These are phyloP conservation scores for Mrakiaceae sp. DNA, from an alignment of 1,284 basidiomycete species.

Conservation along the genomic window DNA sequence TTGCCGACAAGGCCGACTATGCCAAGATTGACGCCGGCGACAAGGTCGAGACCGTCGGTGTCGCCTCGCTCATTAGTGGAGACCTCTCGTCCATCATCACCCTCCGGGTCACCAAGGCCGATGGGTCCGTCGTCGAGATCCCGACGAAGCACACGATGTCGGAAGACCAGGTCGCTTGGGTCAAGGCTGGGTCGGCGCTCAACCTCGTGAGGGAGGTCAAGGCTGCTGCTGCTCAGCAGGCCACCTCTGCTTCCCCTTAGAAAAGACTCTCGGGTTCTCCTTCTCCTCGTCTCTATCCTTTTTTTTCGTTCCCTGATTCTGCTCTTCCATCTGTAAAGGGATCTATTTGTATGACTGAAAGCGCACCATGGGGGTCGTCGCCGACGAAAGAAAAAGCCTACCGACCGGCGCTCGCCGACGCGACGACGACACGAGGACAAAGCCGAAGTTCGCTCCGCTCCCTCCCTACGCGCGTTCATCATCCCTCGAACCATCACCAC, in stretches of 20 bases:
- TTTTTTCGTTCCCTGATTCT: too few relatives aligned
- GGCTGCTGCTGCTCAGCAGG: background rate
- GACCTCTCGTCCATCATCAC: constrained; percentile 44
- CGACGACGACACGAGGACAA: too few relatives aligned
- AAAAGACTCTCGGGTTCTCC: too few relatives aligned
- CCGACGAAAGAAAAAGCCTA: too few relatives aligned
- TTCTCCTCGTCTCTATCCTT: too few relatives aligned
- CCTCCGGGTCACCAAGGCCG: constrained; percentile 57
- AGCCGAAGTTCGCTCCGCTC: too few relatives aligned
- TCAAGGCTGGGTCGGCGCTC: constrained; percentile 71
- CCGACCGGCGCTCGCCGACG: too few relatives aligned
- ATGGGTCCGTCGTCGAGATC: constrained; percentile 56
- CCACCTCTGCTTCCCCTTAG: background rate
- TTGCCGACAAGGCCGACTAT: constrained; percentile 77
- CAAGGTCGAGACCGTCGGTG: constrained; percentile 45
- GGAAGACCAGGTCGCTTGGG: constrained; percentile 74
- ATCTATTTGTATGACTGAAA: too few relatives aligned
- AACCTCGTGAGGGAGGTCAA: constrained; percentile 38
- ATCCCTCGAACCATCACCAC: background rate
- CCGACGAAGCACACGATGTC: constrained; percentile 78
- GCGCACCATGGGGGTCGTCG: too few relatives aligned
- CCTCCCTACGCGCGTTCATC: too few relatives aligned
- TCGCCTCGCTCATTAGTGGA: constrained; percentile 46
- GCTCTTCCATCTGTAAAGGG: too few relatives aligned
- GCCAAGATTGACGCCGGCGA: constrained; percentile 69